Percentiles rank a stretch among this genome's conserved stretches.
phyloP scores from a whole-genome alignment of 768 basidiomycete genomes.

The Boletellus ananas region DNA sequence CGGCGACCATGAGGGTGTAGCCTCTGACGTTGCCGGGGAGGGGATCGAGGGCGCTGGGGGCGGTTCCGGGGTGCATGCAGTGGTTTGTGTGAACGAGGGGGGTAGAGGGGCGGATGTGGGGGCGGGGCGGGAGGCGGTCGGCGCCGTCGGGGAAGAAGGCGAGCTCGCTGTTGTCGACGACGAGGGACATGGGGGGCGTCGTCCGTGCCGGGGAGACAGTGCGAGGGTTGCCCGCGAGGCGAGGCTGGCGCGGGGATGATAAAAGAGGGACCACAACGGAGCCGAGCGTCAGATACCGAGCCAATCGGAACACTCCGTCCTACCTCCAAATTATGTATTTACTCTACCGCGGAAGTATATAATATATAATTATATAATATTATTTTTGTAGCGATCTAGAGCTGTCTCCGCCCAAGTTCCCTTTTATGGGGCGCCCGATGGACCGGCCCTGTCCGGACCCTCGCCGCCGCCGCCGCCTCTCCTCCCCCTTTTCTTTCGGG shows the following conservation, averaged over 20 bases:
- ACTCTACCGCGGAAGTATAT: slow-evolving; percentile 28
- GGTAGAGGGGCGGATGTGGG: slow-evolving; percentile 26
- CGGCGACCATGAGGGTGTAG: slow-evolving; percentile 77
- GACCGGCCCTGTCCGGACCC: slow-evolving; percentile 26
- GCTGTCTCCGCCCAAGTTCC: slow-evolving; percentile 9
- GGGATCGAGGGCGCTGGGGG: slow-evolving; percentile 25
- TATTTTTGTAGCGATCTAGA: slow-evolving; percentile 18
- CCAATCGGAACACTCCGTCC: slow-evolving; percentile 52
- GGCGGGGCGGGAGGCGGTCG: slow-evolving; percentile 23
- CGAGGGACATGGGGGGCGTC: slow-evolving; percentile 39
- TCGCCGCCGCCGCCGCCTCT: slow-evolving; percentile 19
- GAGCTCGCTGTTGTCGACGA: slow-evolving; percentile 60
- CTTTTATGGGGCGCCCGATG: slow-evolving; percentile 25
- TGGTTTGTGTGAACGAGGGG: slow-evolving; percentile 24
- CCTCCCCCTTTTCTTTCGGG: slow-evolving; percentile 41
- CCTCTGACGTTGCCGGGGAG: slow-evolving; percentile 30
- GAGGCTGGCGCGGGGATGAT: slow-evolving; percentile 67
- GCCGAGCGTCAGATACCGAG: slow-evolving; percentile 52
- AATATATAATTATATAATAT: slow-evolving; percentile 22
- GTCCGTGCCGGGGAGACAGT: slow-evolving; percentile 44
- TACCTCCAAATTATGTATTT: slow-evolving; percentile 11
- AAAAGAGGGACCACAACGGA: slow-evolving; percentile 41
- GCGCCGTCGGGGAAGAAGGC: slow-evolving; percentile 44
- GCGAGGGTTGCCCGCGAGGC: slow-evolving; percentile 53
- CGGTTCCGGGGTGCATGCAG: slow-evolving; percentile 28